Base-by-base conservation (phyloP, 2,329 filamentous ascomycete genomes). In the Penicillium sp. region DNA sequence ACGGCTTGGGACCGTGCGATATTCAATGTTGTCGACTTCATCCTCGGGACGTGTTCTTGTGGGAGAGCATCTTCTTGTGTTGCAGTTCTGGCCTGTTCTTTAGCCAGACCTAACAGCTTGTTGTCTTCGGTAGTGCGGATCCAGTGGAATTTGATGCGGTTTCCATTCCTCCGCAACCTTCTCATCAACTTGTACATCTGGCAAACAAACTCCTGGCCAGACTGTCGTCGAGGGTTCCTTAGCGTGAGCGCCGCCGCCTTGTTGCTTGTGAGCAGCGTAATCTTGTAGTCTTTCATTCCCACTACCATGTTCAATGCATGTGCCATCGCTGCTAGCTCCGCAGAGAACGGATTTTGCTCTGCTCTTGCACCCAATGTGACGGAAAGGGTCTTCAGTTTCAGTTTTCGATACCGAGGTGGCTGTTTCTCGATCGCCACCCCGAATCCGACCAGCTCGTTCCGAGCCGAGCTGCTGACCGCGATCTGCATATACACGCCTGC, bases 371-470 rank as follows among this genome's bases (percentile, higher is more conserved):
- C 51, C 18, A 65, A 46, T 46, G 52, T 63, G 34, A 57, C 36
- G 32, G 53, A 64, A 13, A 61, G 58, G 47, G 52, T 53, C 42
- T 60, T 64, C 11, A 60, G 45, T 49, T 50, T 64, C 48, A 53
- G 38, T 48, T 64, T 64, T 47, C 49, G 54, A 54, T 64, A 57
- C 2, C 48, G 49, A 44, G 60, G 55, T 38, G 74, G 78, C 57
- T 51, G 67, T 63, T 40, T 40, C 38, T 40, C 38, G 38, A 40
- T 40, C 16, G 16, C 38, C 5, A 18, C 38, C 1, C 38, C 38
- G 6, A 40, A 40, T 21, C 16, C n/a, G 6, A 40, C 38, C 9
- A 40, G 38, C n/a, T 40, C 38, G n/a, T 40, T 40, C 38, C n/a
- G 38, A 7, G 38, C 38, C 38, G n/a, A 40, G 16, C 38, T 64